A percentile compares a stretch with the other conserved stretches of the same genome.
Evolutionary conservation across 352 stramenopile genomes (phyloP).

Genomic region (Pythium diclinum): DNA sequence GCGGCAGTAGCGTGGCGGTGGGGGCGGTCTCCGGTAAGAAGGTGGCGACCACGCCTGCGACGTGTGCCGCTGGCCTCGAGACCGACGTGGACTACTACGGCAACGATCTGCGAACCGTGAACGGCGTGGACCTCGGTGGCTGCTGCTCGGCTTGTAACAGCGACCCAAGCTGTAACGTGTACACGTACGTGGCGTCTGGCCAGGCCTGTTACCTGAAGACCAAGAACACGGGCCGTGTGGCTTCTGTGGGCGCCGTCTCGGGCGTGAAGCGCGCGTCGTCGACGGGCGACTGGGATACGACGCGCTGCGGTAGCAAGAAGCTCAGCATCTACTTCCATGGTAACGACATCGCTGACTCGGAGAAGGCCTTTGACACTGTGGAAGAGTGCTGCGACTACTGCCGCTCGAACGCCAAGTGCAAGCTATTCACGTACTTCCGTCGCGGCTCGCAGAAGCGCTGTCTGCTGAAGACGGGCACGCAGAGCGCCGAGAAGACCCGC

Average conservation of each 20-base stretch:
- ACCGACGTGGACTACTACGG: not conserved
- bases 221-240: not conserved
- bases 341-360: conserved; percentile 15
- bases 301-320: conserved; percentile 4
- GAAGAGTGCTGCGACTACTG: conserved; percentile 25
- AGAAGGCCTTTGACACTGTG: conserved; percentile 17
- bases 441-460: conserved; percentile 17
- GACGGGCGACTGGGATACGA: not conserved
- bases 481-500: conserved; percentile 21
- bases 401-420: conserved; percentile 6
- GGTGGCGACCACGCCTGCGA: not conserved
- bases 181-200: not conserved
- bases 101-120: not conserved
- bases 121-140: not conserved
- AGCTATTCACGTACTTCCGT: conserved; percentile 22
- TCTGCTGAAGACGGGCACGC: conserved; percentile 18
- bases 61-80: not conserved
- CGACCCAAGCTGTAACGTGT: not conserved
- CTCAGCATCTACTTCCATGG: conserved; percentile 20
- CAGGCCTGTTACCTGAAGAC: not conserved
- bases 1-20: not conserved
- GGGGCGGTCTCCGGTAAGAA: not conserved
- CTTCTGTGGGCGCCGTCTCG: not conserved
- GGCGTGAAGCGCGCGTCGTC: not conserved
- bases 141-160: not conserved